Evolutionary conservation across 2,329 filamentous ascomycete genomes (phyloP).

Genomic region (Sporothrix brunneoviolacea): DNA sequence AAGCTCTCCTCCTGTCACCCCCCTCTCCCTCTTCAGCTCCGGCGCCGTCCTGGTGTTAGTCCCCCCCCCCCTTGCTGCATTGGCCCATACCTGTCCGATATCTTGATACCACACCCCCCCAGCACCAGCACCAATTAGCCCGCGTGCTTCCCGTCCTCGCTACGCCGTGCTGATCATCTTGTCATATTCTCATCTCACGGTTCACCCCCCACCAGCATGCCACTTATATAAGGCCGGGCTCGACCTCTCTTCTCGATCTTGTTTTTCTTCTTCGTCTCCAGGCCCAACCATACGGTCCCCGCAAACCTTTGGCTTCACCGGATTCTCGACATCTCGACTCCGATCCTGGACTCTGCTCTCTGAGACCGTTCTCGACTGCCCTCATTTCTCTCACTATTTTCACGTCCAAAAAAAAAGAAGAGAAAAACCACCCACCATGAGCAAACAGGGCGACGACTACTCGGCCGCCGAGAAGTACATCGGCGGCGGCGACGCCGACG

Average conservation of each 20-base stretch:
- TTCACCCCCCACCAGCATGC: conserved; percentile 1
- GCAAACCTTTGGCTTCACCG: conserved; percentile 3
- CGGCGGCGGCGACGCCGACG: conserved; percentile 11
- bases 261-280: conserved; percentile 11
- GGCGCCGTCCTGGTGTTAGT: no score
- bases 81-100: conserved; percentile 1
- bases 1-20: not conserved
- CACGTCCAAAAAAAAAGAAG: not conserved
- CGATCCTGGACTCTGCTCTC: no score
- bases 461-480: conserved; percentile 14
- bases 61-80: not conserved
- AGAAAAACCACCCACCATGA: conserved; percentile 6
- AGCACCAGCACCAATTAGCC: conserved; percentile 2
- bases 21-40: not conserved
- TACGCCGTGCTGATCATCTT: not conserved
- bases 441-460: conserved; percentile 13
- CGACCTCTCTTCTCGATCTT: conserved; percentile 6
- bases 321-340: not conserved
- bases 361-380: not conserved
- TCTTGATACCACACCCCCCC: conserved; percentile 13
- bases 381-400: not conserved
- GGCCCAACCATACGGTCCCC: conserved; percentile 9
- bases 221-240: conserved; percentile 12
- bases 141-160: conserved; percentile 3
- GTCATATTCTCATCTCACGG: not conserved